Evolutionary conservation across 169 alveolate species (phyloP).

Genomic region (Theileria sp.): DNA sequence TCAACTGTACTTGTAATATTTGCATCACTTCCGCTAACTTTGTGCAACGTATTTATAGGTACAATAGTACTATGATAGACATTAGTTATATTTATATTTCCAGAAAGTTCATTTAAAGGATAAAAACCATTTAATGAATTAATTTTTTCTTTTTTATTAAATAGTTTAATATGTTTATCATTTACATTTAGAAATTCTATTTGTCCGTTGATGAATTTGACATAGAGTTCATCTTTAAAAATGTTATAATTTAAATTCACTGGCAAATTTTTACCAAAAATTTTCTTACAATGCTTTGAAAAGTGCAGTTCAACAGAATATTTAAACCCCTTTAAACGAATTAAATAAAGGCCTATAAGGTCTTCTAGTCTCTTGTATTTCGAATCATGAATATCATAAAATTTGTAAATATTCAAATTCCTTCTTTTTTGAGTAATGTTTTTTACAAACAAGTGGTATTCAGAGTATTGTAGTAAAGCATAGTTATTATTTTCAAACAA

Average conservation of each 20-base stretch:
- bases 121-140: background rate
- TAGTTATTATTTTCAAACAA: background rate
- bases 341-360: background rate
- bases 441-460: background rate
- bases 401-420: background rate
- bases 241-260: background rate
- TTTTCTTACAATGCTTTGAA: background rate
- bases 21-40: background rate
- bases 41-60: background rate
- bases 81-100: background rate
- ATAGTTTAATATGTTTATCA: background rate
- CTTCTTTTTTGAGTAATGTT: background rate
- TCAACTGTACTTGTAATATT: background rate
- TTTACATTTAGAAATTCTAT: background rate
- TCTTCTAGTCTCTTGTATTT: background rate
- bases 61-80: background rate
- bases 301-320: background rate
- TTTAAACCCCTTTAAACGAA: background rate
- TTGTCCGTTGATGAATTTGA: background rate
- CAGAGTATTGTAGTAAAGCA: background rate
- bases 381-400: background rate
- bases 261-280: background rate
- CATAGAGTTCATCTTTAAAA: background rate
- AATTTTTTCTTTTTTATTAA: background rate
- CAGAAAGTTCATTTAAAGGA: background rate